These are phyloP conservation scores for Lasiodiplodia sp. DNA, from an alignment of 2,329 filamentous ascomycete genomes.

Conservation along the genomic window DNA sequence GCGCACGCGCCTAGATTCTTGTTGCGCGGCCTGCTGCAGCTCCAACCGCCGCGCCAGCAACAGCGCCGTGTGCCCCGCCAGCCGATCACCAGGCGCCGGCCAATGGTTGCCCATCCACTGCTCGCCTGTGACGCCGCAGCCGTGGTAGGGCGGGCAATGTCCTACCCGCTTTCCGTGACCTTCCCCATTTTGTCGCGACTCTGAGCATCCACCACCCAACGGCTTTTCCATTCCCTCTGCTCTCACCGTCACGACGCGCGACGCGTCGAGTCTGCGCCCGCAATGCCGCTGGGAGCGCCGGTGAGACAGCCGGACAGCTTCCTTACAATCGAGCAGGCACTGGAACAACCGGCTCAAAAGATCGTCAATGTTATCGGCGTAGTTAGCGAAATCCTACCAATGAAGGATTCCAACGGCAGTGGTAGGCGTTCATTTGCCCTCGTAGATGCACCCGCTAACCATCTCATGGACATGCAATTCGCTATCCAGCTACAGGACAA, in stretches of 20 bases:
- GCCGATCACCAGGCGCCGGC: conserved; percentile 4
- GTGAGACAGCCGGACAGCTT: conserved; percentile 16
- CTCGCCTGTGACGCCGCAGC: conserved; percentile 24
- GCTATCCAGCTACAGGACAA: conserved; percentile 35
- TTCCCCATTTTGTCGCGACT: background rate
- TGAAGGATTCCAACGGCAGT: background rate
- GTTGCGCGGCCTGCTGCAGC: conserved; percentile 13
- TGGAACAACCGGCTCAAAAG: background rate
- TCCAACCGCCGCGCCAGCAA: background rate
- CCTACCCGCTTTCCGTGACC: conserved; percentile 14
- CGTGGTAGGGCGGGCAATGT: conserved; percentile 19
- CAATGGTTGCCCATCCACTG: conserved; percentile 16
- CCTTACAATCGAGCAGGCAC: background rate
- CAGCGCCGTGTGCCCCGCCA: conserved; percentile 14
- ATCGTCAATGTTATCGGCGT: conserved; percentile 25
- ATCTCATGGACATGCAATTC: conserved; percentile 9
- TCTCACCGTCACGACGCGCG: background rate
- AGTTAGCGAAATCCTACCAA: background rate
- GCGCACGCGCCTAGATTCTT: background rate
- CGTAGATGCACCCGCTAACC: background rate
- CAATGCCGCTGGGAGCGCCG: conserved; percentile 19
- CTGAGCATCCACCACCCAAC: conserved; percentile 3
- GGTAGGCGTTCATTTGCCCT: background rate
- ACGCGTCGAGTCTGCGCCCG: background rate
- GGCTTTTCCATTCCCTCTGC: background rate